Evolutionary conservation across 306 rosid species (phyloP).

Genomic region (Begonia loranthoides): DNA sequence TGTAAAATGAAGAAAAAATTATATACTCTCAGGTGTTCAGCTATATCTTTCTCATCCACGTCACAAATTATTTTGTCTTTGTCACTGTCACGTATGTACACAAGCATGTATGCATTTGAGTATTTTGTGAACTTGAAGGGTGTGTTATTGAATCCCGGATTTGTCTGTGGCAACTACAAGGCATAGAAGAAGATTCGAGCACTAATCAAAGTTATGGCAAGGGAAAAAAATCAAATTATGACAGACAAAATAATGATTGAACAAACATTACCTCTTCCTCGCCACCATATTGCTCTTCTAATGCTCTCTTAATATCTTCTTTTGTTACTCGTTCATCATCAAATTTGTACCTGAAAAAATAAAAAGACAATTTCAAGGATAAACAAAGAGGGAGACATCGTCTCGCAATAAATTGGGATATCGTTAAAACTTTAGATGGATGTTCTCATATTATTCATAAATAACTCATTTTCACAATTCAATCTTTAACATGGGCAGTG

Average conservation of each 20-base stretch:
- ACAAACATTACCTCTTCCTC: slow-evolving; percentile 62
- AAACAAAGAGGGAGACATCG: too few relatives aligned
- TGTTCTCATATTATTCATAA: too few relatives aligned
- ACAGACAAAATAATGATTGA: not conserved
- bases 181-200: slow-evolving; percentile 5
- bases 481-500: too few relatives aligned
- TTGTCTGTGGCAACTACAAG: slow-evolving; percentile 65
- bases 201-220: slow-evolving; percentile 9
- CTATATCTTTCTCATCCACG: slow-evolving; percentile 82
- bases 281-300: slow-evolving; percentile 93
- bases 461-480: too few relatives aligned
- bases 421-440: too few relatives aligned
- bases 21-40: slow-evolving; percentile 72
- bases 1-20: not conserved
- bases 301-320: slow-evolving; percentile 75
- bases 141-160: slow-evolving; percentile 78
- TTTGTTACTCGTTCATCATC: slow-evolving; percentile 91
- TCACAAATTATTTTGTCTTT: slow-evolving; percentile 80
- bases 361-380: not conserved
- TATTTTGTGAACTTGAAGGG: slow-evolving; percentile 81
- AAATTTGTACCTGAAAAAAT: slow-evolving; percentile 56
- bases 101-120: slow-evolving; percentile 97
- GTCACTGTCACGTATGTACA: slow-evolving; percentile 82
- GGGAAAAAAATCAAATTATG: slow-evolving; percentile 1
- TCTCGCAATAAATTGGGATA: too few relatives aligned